Evolutionary conservation across 371 early-diverging fungal genomes (phyloP).

Genomic region (Apophysomyces elegans): DNA sequence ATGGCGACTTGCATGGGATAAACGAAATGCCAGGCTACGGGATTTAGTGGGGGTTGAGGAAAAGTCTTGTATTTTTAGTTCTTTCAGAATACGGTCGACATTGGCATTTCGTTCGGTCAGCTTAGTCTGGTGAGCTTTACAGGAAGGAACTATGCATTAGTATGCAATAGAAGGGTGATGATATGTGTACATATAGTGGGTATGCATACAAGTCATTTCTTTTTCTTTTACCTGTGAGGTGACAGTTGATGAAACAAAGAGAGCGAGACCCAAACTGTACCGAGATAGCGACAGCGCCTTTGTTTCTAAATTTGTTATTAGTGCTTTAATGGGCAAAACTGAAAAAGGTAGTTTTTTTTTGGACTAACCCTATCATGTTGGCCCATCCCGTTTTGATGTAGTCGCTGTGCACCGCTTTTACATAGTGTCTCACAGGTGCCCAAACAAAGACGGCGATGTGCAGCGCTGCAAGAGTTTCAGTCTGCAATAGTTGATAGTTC

Average conservation of each 20-base stretch:
- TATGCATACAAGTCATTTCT: neutral
- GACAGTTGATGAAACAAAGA: conserved; percentile 75
- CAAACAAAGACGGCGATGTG: conserved; percentile 75
- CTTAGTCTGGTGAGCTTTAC: conserved; percentile 39
- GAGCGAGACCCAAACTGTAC: conserved; percentile 61
- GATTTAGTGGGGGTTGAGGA: neutral
- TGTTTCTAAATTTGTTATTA: conserved; percentile 60
- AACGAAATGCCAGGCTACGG: neutral
- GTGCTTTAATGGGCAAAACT: neutral
- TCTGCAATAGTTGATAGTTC: conserved; percentile 57
- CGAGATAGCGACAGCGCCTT: conserved; percentile 79
- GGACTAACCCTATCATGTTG: conserved; percentile 39
- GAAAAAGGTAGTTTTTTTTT: neutral
- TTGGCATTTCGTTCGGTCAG: conserved; percentile 44
- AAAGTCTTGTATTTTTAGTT: conserved; percentile 37
- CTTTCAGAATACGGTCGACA: conserved; percentile 40
- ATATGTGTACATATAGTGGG: neutral
- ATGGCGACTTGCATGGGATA: neutral
- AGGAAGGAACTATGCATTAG: neutral
- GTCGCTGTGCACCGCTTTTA: conserved; percentile 47
- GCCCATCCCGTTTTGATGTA: conserved; percentile 46
- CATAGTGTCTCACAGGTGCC: conserved; percentile 52
- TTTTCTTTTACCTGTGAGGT: conserved; percentile 65
- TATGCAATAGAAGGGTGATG: conserved; percentile 10
- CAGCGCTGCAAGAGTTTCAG: conserved; percentile 69